Evolutionary conservation across 768 basidiomycete species (phyloP), one percentile per base, ranked within the genome.

Genomic region (Tephrocybe rancida): DNA sequence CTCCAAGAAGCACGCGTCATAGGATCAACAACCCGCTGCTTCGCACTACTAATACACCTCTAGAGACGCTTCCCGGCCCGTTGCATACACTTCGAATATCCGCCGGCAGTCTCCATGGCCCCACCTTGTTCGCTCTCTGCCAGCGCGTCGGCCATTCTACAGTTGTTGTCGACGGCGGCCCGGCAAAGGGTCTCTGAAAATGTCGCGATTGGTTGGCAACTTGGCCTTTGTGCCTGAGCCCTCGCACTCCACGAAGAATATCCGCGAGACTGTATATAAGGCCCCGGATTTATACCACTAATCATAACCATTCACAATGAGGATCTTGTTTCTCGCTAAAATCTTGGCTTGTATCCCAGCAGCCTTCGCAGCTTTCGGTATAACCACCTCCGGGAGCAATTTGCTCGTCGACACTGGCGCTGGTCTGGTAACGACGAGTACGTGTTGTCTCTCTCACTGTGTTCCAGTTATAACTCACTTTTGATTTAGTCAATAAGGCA

Each of bases 281-380:
- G 21, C 54, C 41, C 16, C 16, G 14, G 14, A 46, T 24, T 38
- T 24, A 43, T 26, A 27, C 16, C 25, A 21, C 24, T 35, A 18
- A 13, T 21, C 19, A 45, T 22, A 22, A 18, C 47, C 41, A 27
- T 32, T 19, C 35, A 52, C 56, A 39, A 71, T 68, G 63, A 64
- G 61, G 57, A 57, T 61, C 44, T 45, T 59, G 30, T 54, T 62
- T 52, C 10, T 67, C 46, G 60, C 29, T 24, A 49, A 56, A 35
- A 50, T 69, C 43, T 27, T 69, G 39, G 63, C 56, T n/a, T 63
- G 64, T 21, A 48, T 70, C 29, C 70, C 73, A 6, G 60, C 57
- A 25, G 70, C 62, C n/a, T 73, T 75, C 34, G 77, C 77, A 10
- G 74, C 76, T 7, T 80, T 80, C 54, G 78, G 77, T 1, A 69